Evolutionary conservation across 192 early-diverging fungal species (phyloP).

Genomic region (Podila clonocystis): DNA sequence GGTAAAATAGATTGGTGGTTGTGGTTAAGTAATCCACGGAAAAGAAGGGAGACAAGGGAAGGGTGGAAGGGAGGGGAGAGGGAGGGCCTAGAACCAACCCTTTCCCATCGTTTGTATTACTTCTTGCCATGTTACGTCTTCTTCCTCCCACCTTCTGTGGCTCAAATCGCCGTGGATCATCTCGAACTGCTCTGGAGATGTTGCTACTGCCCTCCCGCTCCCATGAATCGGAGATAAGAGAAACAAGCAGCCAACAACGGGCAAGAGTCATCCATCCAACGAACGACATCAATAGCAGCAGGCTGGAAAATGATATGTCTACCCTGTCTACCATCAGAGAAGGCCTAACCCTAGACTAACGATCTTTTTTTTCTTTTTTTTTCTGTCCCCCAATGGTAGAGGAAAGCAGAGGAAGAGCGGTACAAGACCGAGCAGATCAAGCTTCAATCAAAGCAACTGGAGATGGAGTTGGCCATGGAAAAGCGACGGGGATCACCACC

Average conservation of each 20-base stretch:
- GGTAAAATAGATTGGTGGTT: conserved; percentile 5
- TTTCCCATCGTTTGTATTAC: neutral
- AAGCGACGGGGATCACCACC: conserved; percentile 40
- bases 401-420: conserved; percentile 54
- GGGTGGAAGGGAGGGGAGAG: neutral
- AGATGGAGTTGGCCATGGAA: conserved; percentile 44
- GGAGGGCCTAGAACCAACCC: neutral
- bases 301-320: too few relatives aligned
- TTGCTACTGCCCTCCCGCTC: too few relatives aligned
- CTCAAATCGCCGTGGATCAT: too few relatives aligned
- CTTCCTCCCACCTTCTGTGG: neutral
- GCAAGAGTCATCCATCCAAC: neutral
- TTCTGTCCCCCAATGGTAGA: conserved; percentile 5
- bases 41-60: neutral
- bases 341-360: neutral
- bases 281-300: neutral
- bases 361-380: neutral
- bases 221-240: too few relatives aligned
- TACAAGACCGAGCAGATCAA: conserved; percentile 54
- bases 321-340: too few relatives aligned
- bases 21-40: neutral
- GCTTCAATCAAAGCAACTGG: conserved; percentile 54
- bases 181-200: too few relatives aligned
- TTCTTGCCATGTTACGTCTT: neutral
- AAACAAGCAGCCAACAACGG: neutral